Evolutionary conservation across 495 filamentous ascomycete genomes (phyloP).

Genomic region (Aspergillus cristatus): DNA sequence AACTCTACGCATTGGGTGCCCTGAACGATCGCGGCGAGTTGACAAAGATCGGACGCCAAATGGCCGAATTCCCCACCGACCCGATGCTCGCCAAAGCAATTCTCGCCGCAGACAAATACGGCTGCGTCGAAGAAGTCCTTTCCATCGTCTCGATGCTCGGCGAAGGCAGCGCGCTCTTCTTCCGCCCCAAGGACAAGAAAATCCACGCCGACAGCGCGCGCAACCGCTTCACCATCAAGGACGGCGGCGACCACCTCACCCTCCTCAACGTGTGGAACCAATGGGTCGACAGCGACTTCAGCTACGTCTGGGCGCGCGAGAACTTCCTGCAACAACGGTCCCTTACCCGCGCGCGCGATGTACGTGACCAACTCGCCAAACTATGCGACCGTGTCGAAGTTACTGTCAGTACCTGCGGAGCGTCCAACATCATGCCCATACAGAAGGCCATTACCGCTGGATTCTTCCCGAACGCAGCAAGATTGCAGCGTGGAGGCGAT

Average conservation of each 20-base stretch:
- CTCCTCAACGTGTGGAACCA: conserved; percentile 96
- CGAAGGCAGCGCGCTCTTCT: conserved; percentile 83
- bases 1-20: conserved; percentile 85
- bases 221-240: conserved; percentile 83
- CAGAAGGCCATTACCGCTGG: conserved; percentile 83
- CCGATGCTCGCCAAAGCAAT: conserved; percentile 89
- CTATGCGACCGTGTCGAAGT: conserved; percentile 93
- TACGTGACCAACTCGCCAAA: conserved; percentile 89
- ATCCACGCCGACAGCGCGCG: conserved; percentile 89
- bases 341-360: conserved; percentile 78
- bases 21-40: conserved; percentile 84
- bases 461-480: conserved; percentile 91
- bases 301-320: conserved; percentile 78
- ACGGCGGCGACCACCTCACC: conserved; percentile 86
- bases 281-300: conserved; percentile 91
- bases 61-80: conserved; percentile 94
- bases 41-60: conserved; percentile 86
- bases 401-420: conserved; percentile 55
- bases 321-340: conserved; percentile 90
- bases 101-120: conserved; percentile 78
- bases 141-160: conserved; percentile 90
- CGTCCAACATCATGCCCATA: conserved; percentile 63
- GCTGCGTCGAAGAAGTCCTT: conserved; percentile 92
- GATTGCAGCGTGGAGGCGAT: conserved; percentile 76
- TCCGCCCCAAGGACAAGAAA: conserved; percentile 95